These are phyloP conservation scores for Odonthalia washingtoniensis DNA, from an alignment of 31 red algal species.

Conservation along the genomic window DNA sequence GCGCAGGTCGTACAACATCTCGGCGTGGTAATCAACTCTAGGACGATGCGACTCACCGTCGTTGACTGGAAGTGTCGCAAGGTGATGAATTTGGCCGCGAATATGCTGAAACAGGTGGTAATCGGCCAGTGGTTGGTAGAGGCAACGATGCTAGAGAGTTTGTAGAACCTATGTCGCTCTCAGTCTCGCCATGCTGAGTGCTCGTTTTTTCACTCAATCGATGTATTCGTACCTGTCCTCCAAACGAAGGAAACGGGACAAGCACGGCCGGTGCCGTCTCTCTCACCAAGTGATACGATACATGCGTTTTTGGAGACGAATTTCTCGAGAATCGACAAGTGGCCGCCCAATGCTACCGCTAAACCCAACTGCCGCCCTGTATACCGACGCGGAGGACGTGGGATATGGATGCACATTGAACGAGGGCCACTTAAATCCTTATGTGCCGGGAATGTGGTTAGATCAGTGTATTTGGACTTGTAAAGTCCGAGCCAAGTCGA, in stretches of 20 bases:
- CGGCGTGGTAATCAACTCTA: conserved; percentile 41
- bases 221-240: conserved; percentile 35
- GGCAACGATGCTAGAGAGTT: neutral
- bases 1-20: conserved; percentile 34
- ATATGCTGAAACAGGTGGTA: conserved; percentile 22
- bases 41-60: conserved; percentile 25
- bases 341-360: neutral
- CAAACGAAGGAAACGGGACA: neutral
- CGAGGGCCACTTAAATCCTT: neutral
- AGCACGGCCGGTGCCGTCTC: conserved; percentile 18
- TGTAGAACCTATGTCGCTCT: conserved; percentile 40
- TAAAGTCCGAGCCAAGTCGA: conserved; percentile 20
- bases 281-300: conserved; percentile 36
- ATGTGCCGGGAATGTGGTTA: neutral
- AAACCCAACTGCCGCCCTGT: conserved; percentile 1
- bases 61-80: conserved; percentile 24
- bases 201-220: conserved; percentile 36
- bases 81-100: neutral
- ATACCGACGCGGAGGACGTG: conserved; percentile 33
- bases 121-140: conserved; percentile 30
- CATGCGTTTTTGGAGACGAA: conserved; percentile 5
- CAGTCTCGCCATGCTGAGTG: conserved; percentile 46
- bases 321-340: neutral
- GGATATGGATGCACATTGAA: conserved; percentile 28
- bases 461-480: conserved; percentile 33